A percentile compares a stretch with the other conserved stretches of the same genome.
Conservation (phyloP, 768 basidiomycete species). For the Pisolithus albus region DNA sequence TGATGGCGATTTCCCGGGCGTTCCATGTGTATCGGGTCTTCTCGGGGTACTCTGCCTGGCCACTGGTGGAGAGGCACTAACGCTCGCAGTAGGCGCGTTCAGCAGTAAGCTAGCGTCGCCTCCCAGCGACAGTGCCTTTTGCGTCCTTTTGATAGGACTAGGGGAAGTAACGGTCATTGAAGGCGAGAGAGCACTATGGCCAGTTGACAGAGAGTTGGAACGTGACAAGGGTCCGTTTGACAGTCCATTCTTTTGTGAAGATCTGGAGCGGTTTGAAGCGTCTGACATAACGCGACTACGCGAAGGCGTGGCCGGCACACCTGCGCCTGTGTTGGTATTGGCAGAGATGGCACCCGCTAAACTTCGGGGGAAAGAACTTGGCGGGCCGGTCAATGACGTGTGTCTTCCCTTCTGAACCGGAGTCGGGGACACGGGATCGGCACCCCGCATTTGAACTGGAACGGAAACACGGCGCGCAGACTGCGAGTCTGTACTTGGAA, state of each 20-base stretch:
- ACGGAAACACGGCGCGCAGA: conserved; percentile 34
- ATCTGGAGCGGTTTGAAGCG: conserved; percentile 25
- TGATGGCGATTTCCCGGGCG: conserved; percentile 8
- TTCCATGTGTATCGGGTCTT: conserved; percentile 12
- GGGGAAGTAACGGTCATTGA: conserved; percentile 36
- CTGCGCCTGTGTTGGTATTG: conserved; percentile 9
- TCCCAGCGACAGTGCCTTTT: conserved; percentile 21
- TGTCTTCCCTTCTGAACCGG: conserved; percentile 22
- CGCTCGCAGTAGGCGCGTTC: conserved; percentile 15
- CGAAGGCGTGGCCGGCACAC: conserved; percentile 30
- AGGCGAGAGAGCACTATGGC: conserved; percentile 20
- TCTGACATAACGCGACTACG: conserved; percentile 41
- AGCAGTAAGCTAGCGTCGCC: conserved; percentile 5
- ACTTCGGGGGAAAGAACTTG: conserved; percentile 20
- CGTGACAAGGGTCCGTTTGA: conserved; percentile 14
- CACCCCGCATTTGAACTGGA: conserved; percentile 27
- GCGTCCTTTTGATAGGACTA: conserved; percentile 29
- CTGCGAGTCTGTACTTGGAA: conserved; percentile 31
- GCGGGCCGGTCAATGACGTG: conserved; percentile 23
- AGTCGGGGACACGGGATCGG: conserved; percentile 21
- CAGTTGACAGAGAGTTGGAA: conserved; percentile 22
- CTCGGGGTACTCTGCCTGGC: conserved; percentile 11
- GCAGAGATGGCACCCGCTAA: conserved; percentile 11
- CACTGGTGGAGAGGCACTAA: conserved; percentile 2
- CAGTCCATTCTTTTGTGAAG: conserved; percentile 16